These are phyloP conservation scores for Westerdykella sp. DNA, from an alignment of 2,329 filamentous ascomycete species.

Conservation along the genomic window DNA sequence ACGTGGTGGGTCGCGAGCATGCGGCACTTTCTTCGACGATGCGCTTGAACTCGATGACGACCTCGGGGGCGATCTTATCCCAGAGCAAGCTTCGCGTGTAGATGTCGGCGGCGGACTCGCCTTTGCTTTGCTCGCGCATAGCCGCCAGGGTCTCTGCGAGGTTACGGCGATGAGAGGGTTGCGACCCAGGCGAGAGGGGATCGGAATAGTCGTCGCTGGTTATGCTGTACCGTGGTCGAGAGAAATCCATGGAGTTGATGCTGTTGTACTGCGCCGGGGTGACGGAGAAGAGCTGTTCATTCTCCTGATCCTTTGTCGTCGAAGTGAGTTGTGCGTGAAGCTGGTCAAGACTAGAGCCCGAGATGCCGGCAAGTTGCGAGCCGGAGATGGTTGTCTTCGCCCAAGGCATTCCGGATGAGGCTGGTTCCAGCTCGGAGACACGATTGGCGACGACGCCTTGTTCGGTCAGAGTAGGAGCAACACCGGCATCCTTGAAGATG, in stretches of 20 bases:
- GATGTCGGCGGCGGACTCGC: slow-evolving; percentile 70
- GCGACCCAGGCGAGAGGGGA: slow-evolving; percentile 33
- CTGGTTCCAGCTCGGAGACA: slow-evolving; percentile 36
- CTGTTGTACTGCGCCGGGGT: slow-evolving; percentile 84
- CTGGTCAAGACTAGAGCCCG: slow-evolving; percentile 33
- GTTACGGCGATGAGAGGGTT: slow-evolving; percentile 60
- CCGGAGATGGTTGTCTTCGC: slow-evolving; percentile 33
- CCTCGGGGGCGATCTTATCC: slow-evolving; percentile 88
- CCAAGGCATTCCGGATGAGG: slow-evolving; percentile 34
- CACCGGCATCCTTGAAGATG: slow-evolving; percentile 73
- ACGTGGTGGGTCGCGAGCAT: slow-evolving; percentile 29
- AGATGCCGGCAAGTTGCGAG: slow-evolving; percentile 32
- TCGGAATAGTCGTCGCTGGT: slow-evolving; percentile 42
- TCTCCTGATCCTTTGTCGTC: slow-evolving; percentile 76
- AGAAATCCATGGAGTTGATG: slow-evolving; percentile 69
- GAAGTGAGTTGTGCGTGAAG: slow-evolving; percentile 43
- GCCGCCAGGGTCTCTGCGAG: slow-evolving; percentile 73
- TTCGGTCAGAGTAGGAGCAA: slow-evolving; percentile 39
- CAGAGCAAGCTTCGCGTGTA: slow-evolving; percentile 89
- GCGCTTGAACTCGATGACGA: slow-evolving; percentile 86
- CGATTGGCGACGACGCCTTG: slow-evolving; percentile 49
- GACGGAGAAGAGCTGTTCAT: slow-evolving; percentile 81
- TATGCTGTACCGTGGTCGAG: slow-evolving; percentile 46
- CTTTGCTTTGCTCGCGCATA: slow-evolving; percentile 67
- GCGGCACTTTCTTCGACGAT: slow-evolving; percentile 71